phyloP scores from a whole-genome alignment of 192 early-diverging fungal species.

The Coemansia sp. region DNA sequence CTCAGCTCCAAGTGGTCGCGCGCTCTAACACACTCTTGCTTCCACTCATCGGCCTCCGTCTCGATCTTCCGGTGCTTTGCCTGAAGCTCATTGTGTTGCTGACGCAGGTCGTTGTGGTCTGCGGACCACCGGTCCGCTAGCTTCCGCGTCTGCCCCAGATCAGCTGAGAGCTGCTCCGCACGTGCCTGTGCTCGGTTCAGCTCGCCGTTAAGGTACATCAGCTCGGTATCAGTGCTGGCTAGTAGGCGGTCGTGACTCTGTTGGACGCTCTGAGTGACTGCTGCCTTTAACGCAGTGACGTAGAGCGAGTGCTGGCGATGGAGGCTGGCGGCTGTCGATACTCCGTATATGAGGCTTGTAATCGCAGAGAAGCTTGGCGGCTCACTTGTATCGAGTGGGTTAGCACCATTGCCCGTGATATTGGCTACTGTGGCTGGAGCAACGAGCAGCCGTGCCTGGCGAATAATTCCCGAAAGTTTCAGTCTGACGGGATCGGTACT shows the following conservation, averaged over 20 bases:
- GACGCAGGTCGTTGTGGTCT: neutral
- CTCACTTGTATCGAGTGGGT: too few species aligned
- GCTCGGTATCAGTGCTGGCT: conserved; percentile 7
- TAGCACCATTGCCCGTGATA: too few species aligned
- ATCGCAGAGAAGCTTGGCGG: neutral
- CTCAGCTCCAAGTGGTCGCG: conserved; percentile 16
- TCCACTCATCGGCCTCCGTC: conserved; percentile 30
- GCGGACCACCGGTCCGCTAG: neutral
- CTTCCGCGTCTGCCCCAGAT: neutral
- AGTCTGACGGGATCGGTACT: neutral
- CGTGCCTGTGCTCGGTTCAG: neutral
- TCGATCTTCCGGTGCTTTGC: conserved; percentile 11
- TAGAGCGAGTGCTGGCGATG: neutral
- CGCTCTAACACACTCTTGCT: conserved; percentile 23
- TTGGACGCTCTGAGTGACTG: neutral
- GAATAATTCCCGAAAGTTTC: neutral
- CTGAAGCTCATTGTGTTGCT: conserved; percentile 7
- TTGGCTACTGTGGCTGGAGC: neutral
- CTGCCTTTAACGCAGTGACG: neutral
- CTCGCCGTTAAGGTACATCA: neutral
- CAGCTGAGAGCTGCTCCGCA: neutral
- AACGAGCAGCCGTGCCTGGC: neutral
- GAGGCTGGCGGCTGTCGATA: neutral
- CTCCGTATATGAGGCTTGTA: neutral
- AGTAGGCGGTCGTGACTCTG: conserved; percentile 11